Conservation (phyloP, 176 grass and related monocot species). For the Dactylis glomerata region DNA sequence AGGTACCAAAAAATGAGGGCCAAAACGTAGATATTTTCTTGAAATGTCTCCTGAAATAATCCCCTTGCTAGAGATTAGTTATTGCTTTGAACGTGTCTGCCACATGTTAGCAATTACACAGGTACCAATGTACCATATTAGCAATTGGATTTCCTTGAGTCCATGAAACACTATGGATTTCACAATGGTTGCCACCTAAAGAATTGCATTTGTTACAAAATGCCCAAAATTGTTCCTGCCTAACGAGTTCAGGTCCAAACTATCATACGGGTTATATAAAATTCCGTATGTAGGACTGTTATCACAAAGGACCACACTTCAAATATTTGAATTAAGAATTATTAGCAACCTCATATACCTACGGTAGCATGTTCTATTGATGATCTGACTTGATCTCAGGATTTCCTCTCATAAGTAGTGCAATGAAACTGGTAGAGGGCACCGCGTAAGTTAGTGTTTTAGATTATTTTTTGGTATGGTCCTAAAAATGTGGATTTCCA, state of each 20-base stretch:
- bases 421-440: background rate
- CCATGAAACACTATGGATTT: background rate
- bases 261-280: background rate
- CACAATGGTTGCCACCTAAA: background rate
- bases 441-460: background rate
- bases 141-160: background rate
- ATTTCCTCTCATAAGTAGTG: background rate
- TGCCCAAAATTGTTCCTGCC: background rate
- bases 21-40: background rate
- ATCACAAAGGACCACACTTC: background rate
- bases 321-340: background rate
- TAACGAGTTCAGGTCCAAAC: background rate
- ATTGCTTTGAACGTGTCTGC: background rate
- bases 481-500: background rate
- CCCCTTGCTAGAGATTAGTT: background rate
- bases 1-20: background rate
- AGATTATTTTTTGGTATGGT: too few relatives aligned
- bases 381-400: background rate
- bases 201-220: background rate
- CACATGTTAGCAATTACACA: background rate
- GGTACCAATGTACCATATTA: background rate
- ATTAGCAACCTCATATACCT: background rate
- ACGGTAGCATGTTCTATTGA: background rate
- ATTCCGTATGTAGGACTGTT: background rate
- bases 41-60: background rate